Evolutionary conservation across 768 basidiomycete genomes (phyloP), one percentile per base, ranked within the genome.

Genomic region (Dictyophora rubrovolvata): DNA sequence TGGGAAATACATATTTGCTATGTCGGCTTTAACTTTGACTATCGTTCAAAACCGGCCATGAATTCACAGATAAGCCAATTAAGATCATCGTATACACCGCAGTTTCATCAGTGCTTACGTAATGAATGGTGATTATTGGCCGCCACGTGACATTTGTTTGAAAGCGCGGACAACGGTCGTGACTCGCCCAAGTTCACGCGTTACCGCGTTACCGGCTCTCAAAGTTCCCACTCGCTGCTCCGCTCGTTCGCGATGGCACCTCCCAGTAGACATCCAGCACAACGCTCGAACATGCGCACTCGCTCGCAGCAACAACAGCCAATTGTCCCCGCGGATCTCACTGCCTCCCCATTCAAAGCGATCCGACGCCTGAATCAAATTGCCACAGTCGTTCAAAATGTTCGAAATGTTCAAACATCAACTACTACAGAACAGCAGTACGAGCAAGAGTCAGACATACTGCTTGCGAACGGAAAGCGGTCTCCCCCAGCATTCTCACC

Each of bases 341-440:
- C 33, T 23, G 57, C 57, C 16, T 59, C 57, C 16, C 57, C 57
- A 3, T 48, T 59, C n/a, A 59, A 59, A 48, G 57, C 57, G 16
- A 59, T 59, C 49, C 57, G 57, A 2, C n/a, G 52, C 22, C 48
- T 51, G 34, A 50, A 28, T 28, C 48, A 50, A 22, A 42, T 42
- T 42, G 42, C 42, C n/a, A 42, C 42, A 42, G 14, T 14, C 12
- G 14, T 14, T 42, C 42, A 4, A 42, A 12, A 42, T 42, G n/a
- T 9, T n/a, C n/a, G 4, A 42, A 5, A 42, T 42, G n/a, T 9
- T n/a, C n/a, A 12, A 42, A 5, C 42, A 42, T 42, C 42, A 12
- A 9, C 42, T 42, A 4, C 2, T 4, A 14, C 42, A n/a, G 42
- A 42, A 42, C n/a, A 14, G n/a, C 4, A 42, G 12, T 12, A 14